Evolutionary conservation across 306 rosid genomes (phyloP).

Genomic region (Carpinus fangiana): DNA sequence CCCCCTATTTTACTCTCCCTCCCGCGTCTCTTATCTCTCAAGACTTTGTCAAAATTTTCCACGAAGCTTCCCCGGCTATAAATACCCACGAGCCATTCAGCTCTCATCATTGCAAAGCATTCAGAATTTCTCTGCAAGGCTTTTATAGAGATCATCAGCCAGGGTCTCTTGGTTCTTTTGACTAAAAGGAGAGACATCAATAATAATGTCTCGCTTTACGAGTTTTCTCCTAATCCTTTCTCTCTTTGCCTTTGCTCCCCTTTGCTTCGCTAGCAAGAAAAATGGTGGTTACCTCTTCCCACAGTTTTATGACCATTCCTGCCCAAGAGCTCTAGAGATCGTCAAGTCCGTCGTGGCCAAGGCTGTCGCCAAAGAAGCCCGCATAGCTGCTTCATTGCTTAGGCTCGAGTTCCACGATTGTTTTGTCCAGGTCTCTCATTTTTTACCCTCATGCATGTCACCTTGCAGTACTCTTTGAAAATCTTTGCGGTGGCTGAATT

Average conservation of each 20-base stretch:
- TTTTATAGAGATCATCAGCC: neutral
- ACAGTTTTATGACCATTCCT: constrained; percentile 69
- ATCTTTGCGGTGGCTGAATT: neutral
- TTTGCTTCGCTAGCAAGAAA: constrained; percentile 39
- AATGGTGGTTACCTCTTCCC: constrained; percentile 57
- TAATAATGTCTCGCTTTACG: constrained; percentile 52
- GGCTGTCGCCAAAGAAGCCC: constrained; percentile 64
- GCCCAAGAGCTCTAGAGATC: constrained; percentile 69
- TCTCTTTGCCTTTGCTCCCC: constrained; percentile 60
- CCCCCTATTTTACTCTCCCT: neutral
- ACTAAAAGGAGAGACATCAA: constrained; percentile 12
- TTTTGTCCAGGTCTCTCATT: constrained; percentile 66
- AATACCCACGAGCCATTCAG: constrained; percentile 25
- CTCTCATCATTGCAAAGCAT: constrained; percentile 28
- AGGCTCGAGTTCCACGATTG: constrained; percentile 93
- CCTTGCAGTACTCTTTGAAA: neutral
- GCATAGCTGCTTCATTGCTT: constrained; percentile 81
- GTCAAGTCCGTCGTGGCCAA: constrained; percentile 65
- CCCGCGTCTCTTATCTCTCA: neutral
- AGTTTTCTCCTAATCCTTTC: constrained; percentile 46
- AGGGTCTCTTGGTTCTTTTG: neutral
- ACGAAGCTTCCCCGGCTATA: constrained; percentile 39
- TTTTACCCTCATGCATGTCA: neutral
- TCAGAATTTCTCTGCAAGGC: constrained; percentile 10
- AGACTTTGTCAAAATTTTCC: neutral